Evolutionary conservation across 2,329 filamentous ascomycete genomes (phyloP).

Genomic region (Cladophialophora psammophila): DNA sequence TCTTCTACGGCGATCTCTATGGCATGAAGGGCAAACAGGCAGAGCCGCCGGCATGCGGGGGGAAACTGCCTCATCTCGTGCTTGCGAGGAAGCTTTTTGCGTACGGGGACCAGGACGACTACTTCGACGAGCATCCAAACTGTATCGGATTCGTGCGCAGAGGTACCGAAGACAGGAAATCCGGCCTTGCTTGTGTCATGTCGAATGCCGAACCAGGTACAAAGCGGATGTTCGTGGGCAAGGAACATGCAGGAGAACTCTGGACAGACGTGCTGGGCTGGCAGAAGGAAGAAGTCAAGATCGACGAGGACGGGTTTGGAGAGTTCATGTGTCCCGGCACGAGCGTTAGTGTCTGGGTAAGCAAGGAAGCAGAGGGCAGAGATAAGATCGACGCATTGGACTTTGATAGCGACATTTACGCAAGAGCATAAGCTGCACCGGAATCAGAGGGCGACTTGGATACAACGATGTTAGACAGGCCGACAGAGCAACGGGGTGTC

Average conservation of each 20-base stretch:
- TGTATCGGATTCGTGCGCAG: conserved; percentile 69
- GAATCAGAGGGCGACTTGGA: background rate
- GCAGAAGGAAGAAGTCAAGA: conserved; percentile 62
- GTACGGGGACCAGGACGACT: conserved; percentile 70
- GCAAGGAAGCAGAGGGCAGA: conserved; percentile 61
- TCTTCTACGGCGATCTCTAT: conserved; percentile 76
- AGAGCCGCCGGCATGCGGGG: conserved; percentile 58
- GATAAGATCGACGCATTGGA: conserved; percentile 53
- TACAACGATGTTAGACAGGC: conserved; percentile 1
- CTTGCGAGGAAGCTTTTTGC: conserved; percentile 71
- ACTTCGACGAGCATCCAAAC: conserved; percentile 65
- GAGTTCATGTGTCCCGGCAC: conserved; percentile 61
- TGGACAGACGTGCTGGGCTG: conserved; percentile 70
- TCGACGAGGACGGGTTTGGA: conserved; percentile 66
- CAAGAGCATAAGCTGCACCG: conserved; percentile 13
- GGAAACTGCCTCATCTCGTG: conserved; percentile 65
- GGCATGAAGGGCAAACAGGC: conserved; percentile 66
- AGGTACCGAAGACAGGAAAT: conserved; percentile 44
- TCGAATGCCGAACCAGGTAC: conserved; percentile 54
- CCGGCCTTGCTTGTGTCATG: conserved; percentile 64
- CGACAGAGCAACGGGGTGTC: background rate
- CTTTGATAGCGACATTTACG: conserved; percentile 43
- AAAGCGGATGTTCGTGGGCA: conserved; percentile 70
- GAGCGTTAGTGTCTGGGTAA: conserved; percentile 69
- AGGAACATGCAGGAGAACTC: conserved; percentile 63